Evolutionary conservation across 2,329 filamentous ascomycete species (phyloP), one percentile per base, ranked within the genome.

Genomic region (Fusarium sp.): DNA sequence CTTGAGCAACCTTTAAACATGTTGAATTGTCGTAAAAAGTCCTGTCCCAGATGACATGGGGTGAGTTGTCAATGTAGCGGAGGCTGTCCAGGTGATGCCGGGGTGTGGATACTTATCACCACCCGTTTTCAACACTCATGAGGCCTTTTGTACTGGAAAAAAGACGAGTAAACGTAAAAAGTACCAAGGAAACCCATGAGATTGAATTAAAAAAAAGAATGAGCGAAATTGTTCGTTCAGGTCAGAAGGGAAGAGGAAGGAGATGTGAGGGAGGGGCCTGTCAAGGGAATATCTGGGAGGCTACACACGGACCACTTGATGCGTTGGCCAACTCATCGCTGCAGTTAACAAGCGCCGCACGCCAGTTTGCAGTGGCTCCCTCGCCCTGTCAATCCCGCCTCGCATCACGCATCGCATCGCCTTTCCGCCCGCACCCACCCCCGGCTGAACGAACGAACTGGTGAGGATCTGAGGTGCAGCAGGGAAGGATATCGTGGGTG

Each of bases 241-340:
- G 61, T 57, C 51, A 57, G 55, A 54, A 61, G 47, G 56, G 48
- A 60, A 57, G 67, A 70, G 20, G 61, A 54, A 56, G 53, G 57
- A 61, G 57, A 70, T 49, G 67, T 58, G 61, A 63, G 69, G 59
- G 62, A 71, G 72, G 72, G 72, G 65, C 57, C 57, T 69, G 74
- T 74, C 75, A 71, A 76, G 71, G 66, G 70, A 70, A 67, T 60
- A 63, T 69, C 68, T 73, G 63, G 70, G 67, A 74, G 75, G 78
- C 78, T 80, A 79, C 78, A 79, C 78, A 80, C 77, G 80, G 79
- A 77, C 79, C 80, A 81, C 79, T 79, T 79, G 78, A 79, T 80
- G 79, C 78, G 78, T 80, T 81, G 78, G 79, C 78, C 79, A 81
- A 77, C 79, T 79, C 79, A 81, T 79, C 77, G 77, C 70, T 81